Conservation (phyloP, 345 rosid species). For the Brassica rapa region DNA sequence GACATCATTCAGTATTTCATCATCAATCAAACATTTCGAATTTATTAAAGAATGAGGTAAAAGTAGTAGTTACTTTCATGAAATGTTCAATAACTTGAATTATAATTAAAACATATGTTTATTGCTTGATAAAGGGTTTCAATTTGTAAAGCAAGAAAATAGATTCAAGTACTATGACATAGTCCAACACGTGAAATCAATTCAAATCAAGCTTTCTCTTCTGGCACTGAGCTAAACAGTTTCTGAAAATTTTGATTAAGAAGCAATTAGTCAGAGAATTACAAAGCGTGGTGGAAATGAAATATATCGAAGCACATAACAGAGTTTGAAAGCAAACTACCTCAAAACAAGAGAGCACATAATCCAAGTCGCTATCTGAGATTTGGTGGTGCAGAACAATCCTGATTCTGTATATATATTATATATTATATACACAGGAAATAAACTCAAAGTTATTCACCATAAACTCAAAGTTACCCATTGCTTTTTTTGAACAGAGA, state of each 20-base stretch:
- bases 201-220: conserved; percentile 11
- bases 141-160: neutral
- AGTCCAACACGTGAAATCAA: conserved; percentile 12
- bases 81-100: neutral
- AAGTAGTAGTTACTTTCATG: neutral
- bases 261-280: conserved; percentile 4
- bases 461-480: neutral
- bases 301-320: neutral
- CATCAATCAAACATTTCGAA: neutral
- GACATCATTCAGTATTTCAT: neutral
- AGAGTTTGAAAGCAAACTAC: conserved; percentile 37
- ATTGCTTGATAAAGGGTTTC: neutral
- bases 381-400: conserved; percentile 86
- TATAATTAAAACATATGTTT: neutral
- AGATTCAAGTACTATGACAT: neutral
- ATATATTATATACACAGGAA: neutral
- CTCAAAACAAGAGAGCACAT: conserved; percentile 66
- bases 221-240: conserved; percentile 13
- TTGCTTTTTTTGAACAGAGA: neutral
- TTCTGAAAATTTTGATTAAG: conserved; percentile 12
- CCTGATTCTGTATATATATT: conserved; percentile 55
- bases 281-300: neutral
- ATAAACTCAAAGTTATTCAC: conserved; percentile 9
- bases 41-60: neutral
- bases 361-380: conserved; percentile 71